Conservation (phyloP, 2,329 filamentous ascomycete genomes). For the Stromatinia cepivora region DNA sequence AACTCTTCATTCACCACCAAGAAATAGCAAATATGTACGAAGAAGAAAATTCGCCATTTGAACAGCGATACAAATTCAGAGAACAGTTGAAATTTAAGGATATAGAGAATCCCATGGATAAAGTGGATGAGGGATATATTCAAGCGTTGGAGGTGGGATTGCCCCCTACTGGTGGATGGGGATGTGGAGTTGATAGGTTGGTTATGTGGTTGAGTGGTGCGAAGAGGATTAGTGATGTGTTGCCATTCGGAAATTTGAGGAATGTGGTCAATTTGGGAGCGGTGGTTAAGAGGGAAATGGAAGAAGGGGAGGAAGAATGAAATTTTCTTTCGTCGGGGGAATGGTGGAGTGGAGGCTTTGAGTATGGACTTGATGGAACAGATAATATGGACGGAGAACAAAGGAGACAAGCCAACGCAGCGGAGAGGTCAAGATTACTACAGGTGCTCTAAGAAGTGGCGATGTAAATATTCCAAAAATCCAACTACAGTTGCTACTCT, state of each 20-base stretch:
- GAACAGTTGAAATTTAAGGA: conserved; percentile 51
- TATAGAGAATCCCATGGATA: conserved; percentile 38
- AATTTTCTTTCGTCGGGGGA: no score
- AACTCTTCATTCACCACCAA: conserved; percentile 76
- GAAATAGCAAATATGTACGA: conserved; percentile 98
- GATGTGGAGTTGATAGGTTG: conserved; percentile 82
- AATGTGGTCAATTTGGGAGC: conserved; percentile 56
- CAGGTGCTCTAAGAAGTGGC: no score
- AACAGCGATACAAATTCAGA: conserved; percentile 80
- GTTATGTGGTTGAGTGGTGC: conserved; percentile 86
- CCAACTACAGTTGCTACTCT: background rate
- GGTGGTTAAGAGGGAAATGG: background rate
- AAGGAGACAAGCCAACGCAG: no score
- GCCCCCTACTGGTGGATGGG: conserved; percentile 97
- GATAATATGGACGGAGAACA: no score
- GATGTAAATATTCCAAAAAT: no score
- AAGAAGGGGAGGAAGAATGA: background rate
- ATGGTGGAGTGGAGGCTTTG: background rate
- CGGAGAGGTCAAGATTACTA: no score
- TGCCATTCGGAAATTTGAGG: conserved; percentile 84
- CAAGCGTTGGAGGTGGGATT: conserved; percentile 83
- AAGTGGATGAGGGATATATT: conserved; percentile 69
- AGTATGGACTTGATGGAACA: no score
- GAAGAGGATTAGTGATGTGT: conserved; percentile 77
- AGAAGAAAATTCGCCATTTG: conserved; percentile 91